Conservation (phyloP, 2,329 filamentous ascomycete species). For the Colletotrichum sp. region DNA sequence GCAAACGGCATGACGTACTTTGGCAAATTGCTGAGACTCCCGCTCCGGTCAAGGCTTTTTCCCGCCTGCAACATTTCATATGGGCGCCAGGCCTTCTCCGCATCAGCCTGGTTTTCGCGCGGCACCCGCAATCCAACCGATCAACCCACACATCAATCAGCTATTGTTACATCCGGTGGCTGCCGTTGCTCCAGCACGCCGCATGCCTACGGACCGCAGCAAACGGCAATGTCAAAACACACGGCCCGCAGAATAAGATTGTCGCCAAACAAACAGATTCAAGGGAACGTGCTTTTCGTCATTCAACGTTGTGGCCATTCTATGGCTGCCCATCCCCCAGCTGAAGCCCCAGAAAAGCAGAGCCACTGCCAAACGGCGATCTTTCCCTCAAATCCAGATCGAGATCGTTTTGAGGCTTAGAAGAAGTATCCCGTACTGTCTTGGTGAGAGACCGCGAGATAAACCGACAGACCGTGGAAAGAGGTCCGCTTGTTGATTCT, state of each 20-base stretch:
- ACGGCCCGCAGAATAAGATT: constrained; percentile 12
- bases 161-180: constrained; percentile 4
- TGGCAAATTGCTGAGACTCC: neutral
- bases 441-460: neutral
- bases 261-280: constrained; percentile 14
- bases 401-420: neutral
- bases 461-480: neutral
- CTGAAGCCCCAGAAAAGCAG: neutral
- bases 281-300: constrained; percentile 14
- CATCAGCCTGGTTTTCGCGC: neutral
- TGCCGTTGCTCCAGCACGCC: constrained; percentile 13
- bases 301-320: neutral
- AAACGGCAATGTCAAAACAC: constrained; percentile 12
- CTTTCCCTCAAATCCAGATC: neutral
- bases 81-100: neutral
- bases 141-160: neutral
- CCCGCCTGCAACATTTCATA: neutral
- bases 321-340: neutral
- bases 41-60: neutral
- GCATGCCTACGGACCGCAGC: constrained; percentile 4
- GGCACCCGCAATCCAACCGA: neutral
- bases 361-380: neutral
- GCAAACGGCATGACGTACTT: constrained; percentile 7
- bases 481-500: neutral
- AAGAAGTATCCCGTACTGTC: neutral